Percentiles rank a stretch among this genome's conserved stretches.
These are phyloP conservation scores for Flaveria brownii DNA, from an alignment of 129 eudicot species.

Conservation along the genomic window DNA sequence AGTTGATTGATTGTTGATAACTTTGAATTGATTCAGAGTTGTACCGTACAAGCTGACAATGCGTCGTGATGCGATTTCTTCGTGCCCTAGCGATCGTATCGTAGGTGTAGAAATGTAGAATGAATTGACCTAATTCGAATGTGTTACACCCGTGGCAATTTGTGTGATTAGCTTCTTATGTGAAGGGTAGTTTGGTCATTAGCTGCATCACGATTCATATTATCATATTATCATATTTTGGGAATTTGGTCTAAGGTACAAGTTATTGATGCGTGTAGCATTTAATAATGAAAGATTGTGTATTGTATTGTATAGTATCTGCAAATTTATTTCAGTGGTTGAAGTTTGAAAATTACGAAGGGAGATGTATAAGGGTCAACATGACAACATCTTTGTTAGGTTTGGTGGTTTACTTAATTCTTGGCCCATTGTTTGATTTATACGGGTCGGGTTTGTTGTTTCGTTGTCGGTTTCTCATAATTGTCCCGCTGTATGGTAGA, in stretches of 20 bases:
- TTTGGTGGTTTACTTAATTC: conserved; percentile 23
- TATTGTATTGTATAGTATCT: conserved; percentile 16
- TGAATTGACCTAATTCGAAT: no score
- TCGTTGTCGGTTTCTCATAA: neutral
- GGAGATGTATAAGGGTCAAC: conserved; percentile 20
- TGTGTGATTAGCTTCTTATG: neutral
- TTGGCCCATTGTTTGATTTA: neutral
- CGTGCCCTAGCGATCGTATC: neutral
- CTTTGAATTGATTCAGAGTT: neutral
- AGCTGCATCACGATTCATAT: neutral
- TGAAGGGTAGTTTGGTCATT: conserved; percentile 30
- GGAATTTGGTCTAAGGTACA: conserved; percentile 24
- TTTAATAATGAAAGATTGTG: conserved; percentile 24
- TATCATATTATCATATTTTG: no score
- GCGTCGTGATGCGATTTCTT: conserved; percentile 17
- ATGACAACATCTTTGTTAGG: conserved; percentile 22
- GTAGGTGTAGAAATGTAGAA: no score
- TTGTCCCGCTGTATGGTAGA: neutral
- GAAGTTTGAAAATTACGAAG: conserved; percentile 18
- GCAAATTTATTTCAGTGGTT: conserved; percentile 21
- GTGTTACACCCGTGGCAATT: neutral
- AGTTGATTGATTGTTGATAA: neutral
- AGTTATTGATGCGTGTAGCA: conserved; percentile 36
- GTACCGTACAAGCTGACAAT: conserved; percentile 29
- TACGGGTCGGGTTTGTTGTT: neutral